A percentile compares a stretch with the other conserved stretches of the same genome.
phyloP scores from a whole-genome alignment of 805 yeast species.

The Candida silvatica region DNA sequence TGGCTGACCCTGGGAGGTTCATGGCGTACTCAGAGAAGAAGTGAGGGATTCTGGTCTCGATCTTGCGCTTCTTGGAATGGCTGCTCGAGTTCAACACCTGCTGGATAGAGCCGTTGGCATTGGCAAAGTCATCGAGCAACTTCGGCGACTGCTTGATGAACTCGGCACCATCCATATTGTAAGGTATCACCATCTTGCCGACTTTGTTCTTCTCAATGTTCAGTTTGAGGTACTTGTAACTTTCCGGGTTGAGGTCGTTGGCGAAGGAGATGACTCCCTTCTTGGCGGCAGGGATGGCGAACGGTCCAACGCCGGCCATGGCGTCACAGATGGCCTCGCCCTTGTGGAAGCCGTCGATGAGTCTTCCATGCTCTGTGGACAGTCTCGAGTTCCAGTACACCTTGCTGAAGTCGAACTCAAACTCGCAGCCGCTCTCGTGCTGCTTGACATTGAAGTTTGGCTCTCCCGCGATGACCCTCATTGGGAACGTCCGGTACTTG shows the following conservation, averaged over 20 bases:
- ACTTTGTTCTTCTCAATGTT: conserved; percentile 65
- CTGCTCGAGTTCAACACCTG: conserved; percentile 28
- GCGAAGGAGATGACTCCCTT: conserved; percentile 75
- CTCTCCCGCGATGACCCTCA: conserved; percentile 90
- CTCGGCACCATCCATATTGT: conserved; percentile 74
- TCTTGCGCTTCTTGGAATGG: conserved; percentile 18
- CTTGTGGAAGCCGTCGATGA: conserved; percentile 48
- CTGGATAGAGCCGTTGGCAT: conserved; percentile 25
- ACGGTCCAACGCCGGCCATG: conserved; percentile 98
- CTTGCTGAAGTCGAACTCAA: conserved; percentile 81
- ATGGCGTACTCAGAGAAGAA: conserved; percentile 71
- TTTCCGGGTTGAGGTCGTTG: conserved; percentile 87
- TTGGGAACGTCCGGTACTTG: conserved; percentile 81
- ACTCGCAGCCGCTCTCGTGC: conserved; percentile 77
- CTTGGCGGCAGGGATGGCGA: conserved; percentile 92
- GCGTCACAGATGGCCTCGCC: conserved; percentile 87
- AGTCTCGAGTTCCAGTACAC: conserved; percentile 97
- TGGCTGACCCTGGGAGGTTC: conserved; percentile 93
- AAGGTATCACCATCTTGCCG: conserved; percentile 45
- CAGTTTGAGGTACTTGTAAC: conserved; percentile 57
- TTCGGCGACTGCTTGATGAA: conserved; percentile 58
- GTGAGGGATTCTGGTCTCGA: conserved; percentile 37
- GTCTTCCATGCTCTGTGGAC: conserved; percentile 86
- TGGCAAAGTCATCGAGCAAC: conserved; percentile 39
- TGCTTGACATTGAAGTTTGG: conserved; percentile 73